Conservation (phyloP, 345 rosid genomes). For the Populus nigra region DNA sequence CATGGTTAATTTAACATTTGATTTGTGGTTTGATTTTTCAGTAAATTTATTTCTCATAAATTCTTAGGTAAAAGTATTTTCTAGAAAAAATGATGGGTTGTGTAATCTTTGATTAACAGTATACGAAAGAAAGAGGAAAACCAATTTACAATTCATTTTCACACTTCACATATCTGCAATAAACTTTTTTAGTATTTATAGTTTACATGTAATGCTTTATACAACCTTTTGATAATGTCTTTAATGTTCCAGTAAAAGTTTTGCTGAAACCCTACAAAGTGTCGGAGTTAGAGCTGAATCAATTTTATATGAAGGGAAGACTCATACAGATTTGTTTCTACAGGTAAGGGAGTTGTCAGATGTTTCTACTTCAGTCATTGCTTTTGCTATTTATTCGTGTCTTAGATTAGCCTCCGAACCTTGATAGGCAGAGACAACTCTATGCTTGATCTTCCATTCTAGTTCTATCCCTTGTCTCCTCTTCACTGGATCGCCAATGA, state of each 20-base stretch:
- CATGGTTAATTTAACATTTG: too few relatives aligned
- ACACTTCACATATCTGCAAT: not conserved
- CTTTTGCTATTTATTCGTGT: too few relatives aligned
- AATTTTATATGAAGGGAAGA: conserved; percentile 76
- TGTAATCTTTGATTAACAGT: too few relatives aligned
- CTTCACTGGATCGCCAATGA: too few relatives aligned
- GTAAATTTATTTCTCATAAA: too few relatives aligned
- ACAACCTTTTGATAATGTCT: not conserved
- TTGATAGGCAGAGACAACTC: too few relatives aligned
- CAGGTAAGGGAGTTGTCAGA: conserved; percentile 52
- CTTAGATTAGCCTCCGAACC: too few relatives aligned
- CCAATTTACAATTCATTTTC: too few relatives aligned
- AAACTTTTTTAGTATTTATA: not conserved
- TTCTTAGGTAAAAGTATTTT: too few relatives aligned
- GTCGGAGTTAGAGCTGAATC: conserved; percentile 74
- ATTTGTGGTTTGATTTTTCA: too few relatives aligned
- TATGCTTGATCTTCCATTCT: not conserved
- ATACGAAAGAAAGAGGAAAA: too few relatives aligned
- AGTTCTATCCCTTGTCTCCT: not conserved
- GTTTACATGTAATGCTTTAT: not conserved
- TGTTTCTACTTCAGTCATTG: not conserved
- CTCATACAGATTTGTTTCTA: conserved; percentile 94
- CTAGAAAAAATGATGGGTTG: too few relatives aligned
- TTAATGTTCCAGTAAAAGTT: conserved; percentile 54
- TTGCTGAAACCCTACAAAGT: conserved; percentile 68